Evolutionary conservation across 1,284 basidiomycete species (phyloP).

Genomic region (Chiua sp.): DNA sequence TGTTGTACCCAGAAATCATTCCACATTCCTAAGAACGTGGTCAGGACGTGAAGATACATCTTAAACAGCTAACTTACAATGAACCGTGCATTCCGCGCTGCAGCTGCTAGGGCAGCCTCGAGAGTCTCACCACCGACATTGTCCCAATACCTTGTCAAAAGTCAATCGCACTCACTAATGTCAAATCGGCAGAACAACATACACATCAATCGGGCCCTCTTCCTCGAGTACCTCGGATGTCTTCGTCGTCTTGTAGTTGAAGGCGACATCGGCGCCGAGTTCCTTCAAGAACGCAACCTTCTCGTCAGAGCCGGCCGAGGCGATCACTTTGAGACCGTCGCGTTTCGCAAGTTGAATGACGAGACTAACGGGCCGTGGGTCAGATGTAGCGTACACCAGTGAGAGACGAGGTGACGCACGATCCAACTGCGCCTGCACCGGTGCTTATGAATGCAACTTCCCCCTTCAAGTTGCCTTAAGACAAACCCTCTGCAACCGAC

Average conservation of each 20-base stretch:
- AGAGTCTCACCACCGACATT: conserved; percentile 72
- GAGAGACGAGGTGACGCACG: conserved; percentile 15
- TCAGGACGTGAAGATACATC: no score
- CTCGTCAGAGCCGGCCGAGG: conserved; percentile 43
- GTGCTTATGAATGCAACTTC: conserved; percentile 22
- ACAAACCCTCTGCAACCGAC: background rate
- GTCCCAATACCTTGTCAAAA: conserved; percentile 48
- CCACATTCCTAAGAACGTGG: conserved; percentile 22
- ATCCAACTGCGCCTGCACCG: conserved; percentile 30
- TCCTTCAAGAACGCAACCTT: conserved; percentile 44
- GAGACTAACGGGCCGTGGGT: conserved; percentile 10
- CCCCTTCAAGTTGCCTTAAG: conserved; percentile 17
- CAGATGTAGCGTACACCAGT: no score
- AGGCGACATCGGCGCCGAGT: conserved; percentile 43
- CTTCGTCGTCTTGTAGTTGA: conserved; percentile 42
- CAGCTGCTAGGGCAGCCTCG: conserved; percentile 57
- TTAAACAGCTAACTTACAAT: conserved; percentile 13
- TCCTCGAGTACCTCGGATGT: conserved; percentile 28
- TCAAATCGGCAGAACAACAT: background rate
- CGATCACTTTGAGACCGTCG: conserved; percentile 44
- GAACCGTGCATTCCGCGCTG: conserved; percentile 58
- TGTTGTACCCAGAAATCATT: conserved; percentile 18
- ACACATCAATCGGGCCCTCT: conserved; percentile 31
- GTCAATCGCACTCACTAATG: background rate
- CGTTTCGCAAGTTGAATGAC: conserved; percentile 44